Base-by-base conservation (phyloP, 1,284 basidiomycete species). In the Puccinia coronata region DNA sequence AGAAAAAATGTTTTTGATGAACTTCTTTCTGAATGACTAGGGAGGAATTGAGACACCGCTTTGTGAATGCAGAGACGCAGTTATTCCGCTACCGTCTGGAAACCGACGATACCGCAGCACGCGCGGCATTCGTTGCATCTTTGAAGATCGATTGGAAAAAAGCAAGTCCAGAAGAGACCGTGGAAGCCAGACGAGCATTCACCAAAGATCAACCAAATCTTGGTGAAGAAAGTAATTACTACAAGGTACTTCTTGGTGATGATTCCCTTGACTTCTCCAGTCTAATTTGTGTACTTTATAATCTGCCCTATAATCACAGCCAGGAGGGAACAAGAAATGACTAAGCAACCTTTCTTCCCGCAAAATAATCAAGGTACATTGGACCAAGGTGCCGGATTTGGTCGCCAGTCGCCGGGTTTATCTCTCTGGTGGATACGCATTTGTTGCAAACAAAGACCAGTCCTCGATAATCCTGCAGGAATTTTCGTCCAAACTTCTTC, bases 351-450 rank as follows among this genome's bases (percentile, higher is more conserved):
- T 14, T 41, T 36, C 20, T 28, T 79, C 8, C 8, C 8, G 16
- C 16, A 47, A 47, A 47, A 47, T 47, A 16, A 47, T 47, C 43
- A 47, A 47, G 87, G 89, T 90, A 3, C 88, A 88, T 28, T 99
- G 97, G 97, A 95, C 92, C 5, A 91, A 92, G 76, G 96, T 99
- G 1, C 93, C 94, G 1, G 95, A 98, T 86, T 90, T 99, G 4
- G 92, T 99, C 9, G 92, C 92, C 83, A 91, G 90, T 85, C 89
- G 97, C n/a, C 89, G 89, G 76, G 94, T 98, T 0, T 91, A 93
- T 82, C 88, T 99, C 63, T 89, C 89, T 82, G 89, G 88, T 14
- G 97, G 97, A 0, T 92, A 92, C 89, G 97, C 97, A 23, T 99
- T 94, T 85, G 95, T 99, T 11, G 93, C 94, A 11, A 89, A 88